phyloP scores from a whole-genome alignment of 2,329 filamentous ascomycete species.

The Nothomitra cinnamomea region DNA sequence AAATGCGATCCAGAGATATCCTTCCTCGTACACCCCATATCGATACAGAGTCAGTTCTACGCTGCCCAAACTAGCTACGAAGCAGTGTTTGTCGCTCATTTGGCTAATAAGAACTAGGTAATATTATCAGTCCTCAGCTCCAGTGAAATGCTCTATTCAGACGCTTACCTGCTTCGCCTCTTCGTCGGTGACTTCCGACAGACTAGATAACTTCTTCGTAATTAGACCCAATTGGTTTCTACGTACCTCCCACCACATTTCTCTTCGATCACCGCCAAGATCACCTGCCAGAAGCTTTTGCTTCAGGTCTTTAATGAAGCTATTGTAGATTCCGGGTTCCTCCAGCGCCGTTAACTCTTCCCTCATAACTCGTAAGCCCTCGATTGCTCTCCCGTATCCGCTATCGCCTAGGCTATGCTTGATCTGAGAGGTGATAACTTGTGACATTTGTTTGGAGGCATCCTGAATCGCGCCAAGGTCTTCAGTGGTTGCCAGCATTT shows the following conservation, averaged over 20 bases:
- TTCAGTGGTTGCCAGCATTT: slow-evolving; percentile 45
- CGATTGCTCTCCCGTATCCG: slow-evolving; percentile 57
- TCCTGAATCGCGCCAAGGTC: slow-evolving; percentile 45
- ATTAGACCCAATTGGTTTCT: slow-evolving; percentile 56
- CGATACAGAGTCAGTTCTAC: not conserved
- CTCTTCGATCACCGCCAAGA: slow-evolving; percentile 58
- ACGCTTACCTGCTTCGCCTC: slow-evolving; percentile 36
- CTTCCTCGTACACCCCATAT: not conserved
- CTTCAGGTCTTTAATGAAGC: slow-evolving; percentile 56
- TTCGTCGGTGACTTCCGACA: slow-evolving; percentile 48
- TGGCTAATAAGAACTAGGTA: not conserved
- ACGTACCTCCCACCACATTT: slow-evolving; percentile 67
- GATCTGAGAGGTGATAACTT: slow-evolving; percentile 52
- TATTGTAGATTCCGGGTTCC: slow-evolving; percentile 60
- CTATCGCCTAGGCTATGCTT: slow-evolving; percentile 56
- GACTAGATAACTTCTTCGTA: slow-evolving; percentile 41
- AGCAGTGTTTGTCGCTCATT: no score
- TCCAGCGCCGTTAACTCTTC: slow-evolving; percentile 62
- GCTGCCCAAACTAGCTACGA: not conserved
- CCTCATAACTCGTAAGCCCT: slow-evolving; percentile 61
- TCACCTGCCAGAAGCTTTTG: slow-evolving; percentile 48
- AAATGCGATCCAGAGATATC: no score
- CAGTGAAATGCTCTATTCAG: not conserved
- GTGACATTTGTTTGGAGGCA: slow-evolving; percentile 56
- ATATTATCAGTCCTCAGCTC: not conserved